Conservation (phyloP, 495 filamentous ascomycete genomes). For the Aspergillus cavernicola region DNA sequence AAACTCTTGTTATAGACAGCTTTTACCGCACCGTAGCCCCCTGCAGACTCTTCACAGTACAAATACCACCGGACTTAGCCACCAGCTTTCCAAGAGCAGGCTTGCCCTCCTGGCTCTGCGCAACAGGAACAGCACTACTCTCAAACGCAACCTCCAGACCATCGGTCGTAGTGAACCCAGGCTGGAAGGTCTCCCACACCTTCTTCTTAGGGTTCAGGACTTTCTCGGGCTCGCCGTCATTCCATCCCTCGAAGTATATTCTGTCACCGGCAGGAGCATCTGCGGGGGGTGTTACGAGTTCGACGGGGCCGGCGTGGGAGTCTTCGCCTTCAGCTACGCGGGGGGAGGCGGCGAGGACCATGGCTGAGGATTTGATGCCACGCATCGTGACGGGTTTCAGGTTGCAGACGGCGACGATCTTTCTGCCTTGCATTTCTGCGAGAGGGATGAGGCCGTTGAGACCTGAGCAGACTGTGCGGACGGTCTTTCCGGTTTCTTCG, state of each 20-base stretch:
- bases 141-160: constrained; percentile 76
- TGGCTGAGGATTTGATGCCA: constrained; percentile 89
- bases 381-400: constrained; percentile 99
- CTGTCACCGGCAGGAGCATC: constrained; percentile 77
- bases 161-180: constrained; percentile 85
- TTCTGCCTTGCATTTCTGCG: constrained; percentile 92
- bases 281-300: constrained; percentile 84
- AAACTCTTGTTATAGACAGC: not conserved
- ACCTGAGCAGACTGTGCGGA: constrained; percentile 93
- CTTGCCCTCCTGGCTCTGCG: constrained; percentile 58
- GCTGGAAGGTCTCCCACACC: constrained; percentile 93
- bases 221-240: constrained; percentile 80
- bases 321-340: constrained; percentile 70
- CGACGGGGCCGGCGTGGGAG: constrained; percentile 83
- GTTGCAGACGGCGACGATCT: constrained; percentile 93
- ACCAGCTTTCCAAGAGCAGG: constrained; percentile 65
- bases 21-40: constrained; percentile 63
- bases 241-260: constrained; percentile 91
- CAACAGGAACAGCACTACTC: constrained; percentile 55
- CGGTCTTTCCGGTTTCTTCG: constrained; percentile 81
- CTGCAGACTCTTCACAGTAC: constrained; percentile 69
- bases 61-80: constrained; percentile 65
- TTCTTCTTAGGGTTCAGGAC: constrained; percentile 98
- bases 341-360: constrained; percentile 95
- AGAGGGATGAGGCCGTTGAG: constrained; percentile 89